phyloP scores from a whole-genome alignment of 2,329 filamentous ascomycete species.

The Fusarium lyarnte region DNA sequence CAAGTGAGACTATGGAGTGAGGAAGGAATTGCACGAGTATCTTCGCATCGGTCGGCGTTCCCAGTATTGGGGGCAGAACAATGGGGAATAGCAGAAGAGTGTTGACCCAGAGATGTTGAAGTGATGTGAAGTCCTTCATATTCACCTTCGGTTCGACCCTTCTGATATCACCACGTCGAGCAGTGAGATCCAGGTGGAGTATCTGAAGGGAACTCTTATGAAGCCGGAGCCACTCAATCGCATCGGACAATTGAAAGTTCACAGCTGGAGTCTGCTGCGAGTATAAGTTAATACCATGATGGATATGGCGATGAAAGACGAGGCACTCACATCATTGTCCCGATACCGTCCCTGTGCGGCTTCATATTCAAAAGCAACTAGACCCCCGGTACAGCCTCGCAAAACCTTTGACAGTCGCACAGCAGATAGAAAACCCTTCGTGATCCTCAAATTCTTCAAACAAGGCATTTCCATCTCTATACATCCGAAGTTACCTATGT shows the following conservation, averaged over 20 bases:
- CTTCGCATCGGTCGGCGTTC: background rate
- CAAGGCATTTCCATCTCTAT: background rate
- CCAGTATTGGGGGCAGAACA: background rate
- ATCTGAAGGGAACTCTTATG: background rate
- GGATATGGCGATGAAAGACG: background rate
- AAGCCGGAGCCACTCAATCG: background rate
- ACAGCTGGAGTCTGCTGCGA: no score
- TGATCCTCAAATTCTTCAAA: background rate
- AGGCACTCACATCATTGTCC: background rate
- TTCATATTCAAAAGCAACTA: background rate
- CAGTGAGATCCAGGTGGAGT: background rate
- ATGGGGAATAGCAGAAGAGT: background rate
- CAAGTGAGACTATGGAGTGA: background rate
- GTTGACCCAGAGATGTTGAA: background rate
- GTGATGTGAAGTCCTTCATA: background rate
- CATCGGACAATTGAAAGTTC: background rate
- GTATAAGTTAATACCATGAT: background rate
- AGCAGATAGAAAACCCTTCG: background rate
- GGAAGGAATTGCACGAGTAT: background rate
- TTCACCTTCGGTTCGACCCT: rapidly evolving
- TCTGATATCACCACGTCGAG: rapidly evolving
- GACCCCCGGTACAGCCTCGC: background rate
- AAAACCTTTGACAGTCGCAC: background rate
- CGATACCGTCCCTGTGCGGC: rapidly evolving
- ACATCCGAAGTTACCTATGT: rapidly evolving